Base-by-base conservation (phyloP, 305 asterid species). In the Fraxinus greggii region DNA sequence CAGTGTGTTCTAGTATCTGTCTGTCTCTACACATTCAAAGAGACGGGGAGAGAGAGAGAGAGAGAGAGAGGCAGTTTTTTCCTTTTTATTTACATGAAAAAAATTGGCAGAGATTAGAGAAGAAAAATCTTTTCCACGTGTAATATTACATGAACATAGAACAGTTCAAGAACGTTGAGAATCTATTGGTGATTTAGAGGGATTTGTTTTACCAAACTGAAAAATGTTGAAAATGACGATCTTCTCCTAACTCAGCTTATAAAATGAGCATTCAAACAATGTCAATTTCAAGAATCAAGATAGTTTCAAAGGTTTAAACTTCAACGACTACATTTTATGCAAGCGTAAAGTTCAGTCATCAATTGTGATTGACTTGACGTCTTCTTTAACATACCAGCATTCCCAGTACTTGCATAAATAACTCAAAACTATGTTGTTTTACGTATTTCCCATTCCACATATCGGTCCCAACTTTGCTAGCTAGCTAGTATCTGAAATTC, bases 91-190 rank as follows among this genome's bases (percentile, higher is more conserved):
- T 19, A 61, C 63, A 56, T 54, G 78, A 10, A 63, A 56, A 56
- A 72, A 72, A 72, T 70, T 15, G 48, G 81, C 80, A 70, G 78
- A 67, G 36, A 33, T 42, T 19, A n/a, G 35, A 78, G 21, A 5
- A 26, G 19, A 73, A 40, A 45, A 65, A 84, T 84, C 83, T 79
- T 78, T 80, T 82, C 89, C 86, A 86, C 87, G 74, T 51, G 21
- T n/a, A 13, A 2, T 45, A 45, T 48, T 13, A 15, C 17, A 48
- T 13, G 59, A 48, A 45, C 13, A 40, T 40, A 40, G 40, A 36
- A 36, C 40, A 36, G 40, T 36, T 36, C 40, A 36, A 36, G 40
- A 36, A 36, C 7, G 40, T 36, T 36, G 40, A 36, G 7, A 36
- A 36, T 36, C 61, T 5, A 17, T 51, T 1, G 59, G 21, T 48